A percentile compares a stretch with the other conserved stretches of the same genome.
Evolutionary conservation across 345 rosid genomes (phyloP).

Genomic region (Dipteronia sinensis): DNA sequence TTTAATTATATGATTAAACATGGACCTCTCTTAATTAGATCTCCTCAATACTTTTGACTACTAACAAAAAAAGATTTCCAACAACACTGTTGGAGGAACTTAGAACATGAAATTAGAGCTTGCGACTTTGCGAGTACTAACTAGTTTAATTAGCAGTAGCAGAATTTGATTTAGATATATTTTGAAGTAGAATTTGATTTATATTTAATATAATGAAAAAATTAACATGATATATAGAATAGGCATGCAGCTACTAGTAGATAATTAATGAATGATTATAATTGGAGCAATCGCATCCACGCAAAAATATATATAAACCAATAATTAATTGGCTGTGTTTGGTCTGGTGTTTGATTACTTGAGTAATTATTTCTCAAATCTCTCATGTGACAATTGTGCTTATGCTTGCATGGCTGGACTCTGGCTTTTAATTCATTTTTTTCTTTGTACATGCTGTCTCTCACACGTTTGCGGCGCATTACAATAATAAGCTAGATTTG

Average conservation of each 20-base stretch:
- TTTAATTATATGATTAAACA: no score
- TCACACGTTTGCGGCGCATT: conserved; percentile 36
- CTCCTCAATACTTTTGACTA: no score
- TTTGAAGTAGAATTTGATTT: no score
- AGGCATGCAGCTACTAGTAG: not conserved
- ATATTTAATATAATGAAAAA: no score
- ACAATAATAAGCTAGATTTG: not conserved
- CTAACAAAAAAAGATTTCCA: no score
- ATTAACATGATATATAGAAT: not conserved
- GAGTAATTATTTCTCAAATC: not conserved
- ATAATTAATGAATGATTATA: not conserved
- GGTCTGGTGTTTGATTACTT: no score
- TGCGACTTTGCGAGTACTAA: no score
- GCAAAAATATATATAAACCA: not conserved
- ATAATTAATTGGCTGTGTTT: no score
- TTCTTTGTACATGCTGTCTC: not conserved
- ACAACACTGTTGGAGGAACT: no score
- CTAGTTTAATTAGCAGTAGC: not conserved
- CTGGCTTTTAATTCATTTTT: not conserved
- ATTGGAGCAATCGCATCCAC: conserved; percentile 17
- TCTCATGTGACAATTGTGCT: conserved; percentile 22
- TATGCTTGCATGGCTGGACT: not conserved
- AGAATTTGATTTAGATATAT: no score
- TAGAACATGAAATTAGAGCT: no score
- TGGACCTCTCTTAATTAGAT: no score